A percentile compares a stretch with the other conserved stretches of the same genome.
These are phyloP conservation scores for Alternaria solani DNA, from an alignment of 2,329 filamentous ascomycete species.

Conservation along the genomic window DNA sequence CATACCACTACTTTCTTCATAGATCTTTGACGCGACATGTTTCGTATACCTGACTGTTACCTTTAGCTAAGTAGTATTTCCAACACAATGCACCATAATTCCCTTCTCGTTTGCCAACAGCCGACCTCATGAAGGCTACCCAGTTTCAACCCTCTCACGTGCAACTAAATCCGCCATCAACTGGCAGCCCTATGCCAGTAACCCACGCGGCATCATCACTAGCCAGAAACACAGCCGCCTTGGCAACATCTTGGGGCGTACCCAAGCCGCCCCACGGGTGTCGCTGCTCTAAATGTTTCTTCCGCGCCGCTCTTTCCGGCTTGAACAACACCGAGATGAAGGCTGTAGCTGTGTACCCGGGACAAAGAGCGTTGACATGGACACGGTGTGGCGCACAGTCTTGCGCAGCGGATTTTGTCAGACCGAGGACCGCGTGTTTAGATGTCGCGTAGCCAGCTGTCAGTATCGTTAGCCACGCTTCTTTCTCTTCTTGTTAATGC, in stretches of 20 bases:
- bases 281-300: slow-evolving; percentile 20
- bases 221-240: slow-evolving; percentile 56
- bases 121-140: background rate
- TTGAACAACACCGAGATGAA: slow-evolving; percentile 35
- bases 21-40: too few species aligned
- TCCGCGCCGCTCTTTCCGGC: slow-evolving; percentile 14
- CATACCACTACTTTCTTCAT: too few species aligned
- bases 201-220: slow-evolving; percentile 58
- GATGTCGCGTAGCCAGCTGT: slow-evolving; percentile 54
- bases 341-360: slow-evolving; percentile 54
- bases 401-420: slow-evolving; percentile 59
- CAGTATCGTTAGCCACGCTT: background rate
- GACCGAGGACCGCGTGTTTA: slow-evolving; percentile 61
- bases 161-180: slow-evolving; percentile 57
- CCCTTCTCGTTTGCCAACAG: background rate
- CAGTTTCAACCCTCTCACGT: slow-evolving; percentile 16
- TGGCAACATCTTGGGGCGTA: slow-evolving; percentile 43
- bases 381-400: slow-evolving; percentile 61
- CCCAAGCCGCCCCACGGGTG: slow-evolving; percentile 46
- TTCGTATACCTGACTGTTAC: too few species aligned
- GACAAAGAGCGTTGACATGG: slow-evolving; percentile 64
- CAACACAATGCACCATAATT: background rate
- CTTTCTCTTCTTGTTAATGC: background rate
- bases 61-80: too few species aligned
- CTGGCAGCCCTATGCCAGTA: slow-evolving; percentile 55